Evolutionary conservation across 257 asterid genomes (phyloP), one percentile per base, ranked within the genome.

Genomic region (Salvia splendens): DNA sequence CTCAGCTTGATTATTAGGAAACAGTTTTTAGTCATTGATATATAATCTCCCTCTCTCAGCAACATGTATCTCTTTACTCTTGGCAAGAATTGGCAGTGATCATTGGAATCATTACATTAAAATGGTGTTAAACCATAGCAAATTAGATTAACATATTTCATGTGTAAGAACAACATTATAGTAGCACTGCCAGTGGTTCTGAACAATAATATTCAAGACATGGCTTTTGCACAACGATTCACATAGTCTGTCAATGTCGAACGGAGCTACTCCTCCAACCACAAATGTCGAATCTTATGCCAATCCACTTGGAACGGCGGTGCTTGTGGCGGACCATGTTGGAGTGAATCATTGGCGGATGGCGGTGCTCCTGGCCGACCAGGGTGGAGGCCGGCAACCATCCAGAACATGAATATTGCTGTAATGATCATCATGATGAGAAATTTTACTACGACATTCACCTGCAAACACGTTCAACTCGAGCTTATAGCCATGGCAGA

Each of bases 231-330:
- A 24, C 30, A 24, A 24, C 30, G 30, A 24, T 2, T 24, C 30
- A 24, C 30, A 24, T 24, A 24, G 30, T 24, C 2, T 2, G 30
- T 2, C 30, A 24, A 24, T 24, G 30, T 24, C 30, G 30, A 24
- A 24, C 3, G 30, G 30, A 1, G 30, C 75, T 73, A 78, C 2
- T 38, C 42, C 5, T n/a, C 91, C 46, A 43, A 72, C 95, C 87
- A 86, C 50, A 81, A 15, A 75, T 83, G 88, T 64, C 91, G 84
- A 47, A 85, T 81, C 52, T 70, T 41, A 57, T 40, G 62, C 95
- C 95, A 89, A 7, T 82, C 82, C 10, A 84, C 40, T 12, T 61
- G 2, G 33, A 36, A 15, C 12, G 64, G 35, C 16, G 71, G 35
- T 41, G 47, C 20, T 24, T 5, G 51, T 4, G 56, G 61, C 16